Percentiles rank a stretch among this genome's conserved stretches.
These are phyloP conservation scores for Colletotrichum zoysiae DNA, from an alignment of 2,329 filamentous ascomycete species.

Conservation along the genomic window DNA sequence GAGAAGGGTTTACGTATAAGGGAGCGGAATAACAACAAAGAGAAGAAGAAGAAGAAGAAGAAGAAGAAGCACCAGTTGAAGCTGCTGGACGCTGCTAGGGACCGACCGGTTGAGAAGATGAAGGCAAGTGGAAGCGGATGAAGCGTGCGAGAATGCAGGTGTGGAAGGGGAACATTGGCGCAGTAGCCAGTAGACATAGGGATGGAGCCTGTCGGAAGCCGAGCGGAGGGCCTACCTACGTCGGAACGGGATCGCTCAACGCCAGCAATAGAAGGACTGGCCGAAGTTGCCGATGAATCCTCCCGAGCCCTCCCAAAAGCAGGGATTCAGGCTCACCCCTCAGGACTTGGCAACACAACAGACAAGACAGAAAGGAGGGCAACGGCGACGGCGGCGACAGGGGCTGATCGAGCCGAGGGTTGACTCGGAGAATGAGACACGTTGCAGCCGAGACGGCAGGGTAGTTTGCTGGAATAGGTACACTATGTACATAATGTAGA, in stretches of 20 bases:
- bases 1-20: background rate
- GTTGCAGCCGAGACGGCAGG: conserved; percentile 31
- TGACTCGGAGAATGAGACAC: conserved; percentile 27
- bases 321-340: conserved; percentile 23
- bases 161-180: conserved; percentile 22
- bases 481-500: no score
- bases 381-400: background rate
- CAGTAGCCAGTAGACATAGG: conserved; percentile 32
- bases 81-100: conserved; percentile 16
- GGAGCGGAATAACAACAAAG: background rate
- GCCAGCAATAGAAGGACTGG: conserved; percentile 28
- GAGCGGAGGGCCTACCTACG: conserved; percentile 36
- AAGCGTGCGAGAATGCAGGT: conserved; percentile 29
- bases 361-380: background rate
- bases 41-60: background rate
- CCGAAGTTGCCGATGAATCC: conserved; percentile 31
- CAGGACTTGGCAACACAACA: conserved; percentile 5
- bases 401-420: conserved; percentile 37
- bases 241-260: conserved; percentile 24
- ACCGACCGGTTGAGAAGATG: conserved; percentile 9
- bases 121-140: conserved; percentile 27
- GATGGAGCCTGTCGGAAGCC: conserved; percentile 35
- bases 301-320: conserved; percentile 23
- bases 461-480: background rate
- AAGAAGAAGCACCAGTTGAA: conserved; percentile 8